Evolutionary conservation across 495 filamentous ascomycete species (phyloP).

Genomic region (Penicillium cosmopolitanum): DNA sequence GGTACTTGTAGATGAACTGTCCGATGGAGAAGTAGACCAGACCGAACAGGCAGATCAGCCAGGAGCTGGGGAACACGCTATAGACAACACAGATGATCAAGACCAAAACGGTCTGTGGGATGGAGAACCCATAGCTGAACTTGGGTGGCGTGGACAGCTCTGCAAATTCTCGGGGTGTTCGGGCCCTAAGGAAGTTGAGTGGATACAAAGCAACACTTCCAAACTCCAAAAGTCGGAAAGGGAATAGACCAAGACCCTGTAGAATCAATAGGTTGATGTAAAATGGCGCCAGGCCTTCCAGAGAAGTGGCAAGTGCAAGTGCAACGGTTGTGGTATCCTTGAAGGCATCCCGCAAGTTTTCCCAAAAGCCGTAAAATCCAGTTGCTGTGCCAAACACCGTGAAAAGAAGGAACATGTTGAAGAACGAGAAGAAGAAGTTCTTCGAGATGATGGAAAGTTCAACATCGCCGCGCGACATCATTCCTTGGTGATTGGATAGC

Average conservation of each 20-base stretch:
- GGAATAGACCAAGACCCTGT: constrained; percentile 89
- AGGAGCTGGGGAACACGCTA: constrained; percentile 82
- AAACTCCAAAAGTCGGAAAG: constrained; percentile 88
- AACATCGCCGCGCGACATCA: constrained; percentile 93
- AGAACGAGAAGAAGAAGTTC: constrained; percentile 99
- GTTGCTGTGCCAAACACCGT: constrained; percentile 85
- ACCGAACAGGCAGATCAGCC: constrained; percentile 79
- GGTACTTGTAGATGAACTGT: constrained; percentile 96
- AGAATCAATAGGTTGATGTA: constrained; percentile 96
- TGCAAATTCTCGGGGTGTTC: constrained; percentile 89
- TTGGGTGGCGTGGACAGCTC: constrained; percentile 79
- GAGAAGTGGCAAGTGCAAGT: constrained; percentile 70
- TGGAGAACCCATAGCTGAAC: constrained; percentile 95
- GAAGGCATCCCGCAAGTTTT: constrained; percentile 70
- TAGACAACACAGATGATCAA: constrained; percentile 96
- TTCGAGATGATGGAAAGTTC: constrained; percentile 95
- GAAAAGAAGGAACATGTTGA: constrained; percentile 97
- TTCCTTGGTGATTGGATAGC: constrained; percentile 86
- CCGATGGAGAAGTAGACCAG: constrained; percentile 87
- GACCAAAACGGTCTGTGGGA: constrained; percentile 88
- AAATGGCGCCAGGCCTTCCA: constrained; percentile 75
- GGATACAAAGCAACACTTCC: constrained; percentile 86
- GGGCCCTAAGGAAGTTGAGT: constrained; percentile 73
- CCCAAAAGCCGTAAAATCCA: constrained; percentile 67
- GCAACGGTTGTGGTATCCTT: constrained; percentile 80